Base-by-base conservation (phyloP, 139 green algal genomes). In the Yamagishiella unicocca region DNA sequence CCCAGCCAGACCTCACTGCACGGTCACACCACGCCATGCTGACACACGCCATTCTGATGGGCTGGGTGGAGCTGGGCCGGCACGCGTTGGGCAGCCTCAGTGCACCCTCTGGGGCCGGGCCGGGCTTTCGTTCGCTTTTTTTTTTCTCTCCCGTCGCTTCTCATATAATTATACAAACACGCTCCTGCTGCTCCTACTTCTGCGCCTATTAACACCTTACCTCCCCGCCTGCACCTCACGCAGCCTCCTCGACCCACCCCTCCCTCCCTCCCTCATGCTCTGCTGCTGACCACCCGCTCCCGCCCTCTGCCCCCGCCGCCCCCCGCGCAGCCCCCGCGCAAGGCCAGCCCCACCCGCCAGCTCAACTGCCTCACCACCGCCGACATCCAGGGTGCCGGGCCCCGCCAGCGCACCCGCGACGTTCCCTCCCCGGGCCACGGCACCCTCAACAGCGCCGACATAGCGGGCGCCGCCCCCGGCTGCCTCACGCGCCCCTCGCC, bases 401-500 rank as follows among this genome's bases (percentile, higher is more conserved):
- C 71, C 31, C 80, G 80, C 5, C 5, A 19, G 17, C 80, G 80
- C 62, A 86, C 80, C 25, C 80, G 80, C 3, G 80, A 86, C 45
- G 64, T 77, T 19, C 64, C 80, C 38, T 77, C 80, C 14, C 80
- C 80, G 3, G 80, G 80, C 43, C 64, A 50, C n/a, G 80, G 80
- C 42, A 86, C 80, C 27, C 80, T 86, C 14, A 67, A 27, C 29
- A 31, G 8, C 25, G 43, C 80, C 7, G 80, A 86, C 64, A 86
- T 86, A 8, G 2, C 80, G 22, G 80, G 80, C 21, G 80, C 80
- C 1, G 14, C 64, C 25, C 80, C 62, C 2, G 80, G 21, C 80
- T 53, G 62, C 80, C 43, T 78, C 22, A n/a, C 80, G 31, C 80
- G 80, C 31, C 42, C 80, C 43, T 77, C 80, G 33, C 80, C 80